phyloP scores from a whole-genome alignment of 768 basidiomycete species.

The Boletus eberwhitei region DNA sequence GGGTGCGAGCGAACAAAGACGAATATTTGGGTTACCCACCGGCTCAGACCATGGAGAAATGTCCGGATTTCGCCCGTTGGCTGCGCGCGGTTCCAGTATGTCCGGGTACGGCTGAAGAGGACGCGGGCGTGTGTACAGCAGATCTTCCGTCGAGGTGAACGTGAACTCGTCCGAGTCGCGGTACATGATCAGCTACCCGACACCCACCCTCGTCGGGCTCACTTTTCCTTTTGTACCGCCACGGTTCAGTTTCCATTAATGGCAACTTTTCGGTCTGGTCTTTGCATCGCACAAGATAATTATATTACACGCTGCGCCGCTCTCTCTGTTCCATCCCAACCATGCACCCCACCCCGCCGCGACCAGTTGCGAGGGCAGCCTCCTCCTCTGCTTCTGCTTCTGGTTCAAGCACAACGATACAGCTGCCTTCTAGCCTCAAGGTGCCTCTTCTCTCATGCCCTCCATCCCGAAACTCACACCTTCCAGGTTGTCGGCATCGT shows the following conservation, averaged over 20 bases:
- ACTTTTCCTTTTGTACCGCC: neutral
- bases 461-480: neutral
- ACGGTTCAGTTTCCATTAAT: slow-evolving; percentile 4
- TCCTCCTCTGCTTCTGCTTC: slow-evolving; percentile 37
- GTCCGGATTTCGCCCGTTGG: slow-evolving; percentile 4
- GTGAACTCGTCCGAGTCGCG: slow-evolving; percentile 13
- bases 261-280: slow-evolving; percentile 8
- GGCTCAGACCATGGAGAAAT: slow-evolving; percentile 23
- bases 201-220: neutral
- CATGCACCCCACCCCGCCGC: slow-evolving; percentile 3
- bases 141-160: slow-evolving; percentile 5
- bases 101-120: slow-evolving; percentile 16
- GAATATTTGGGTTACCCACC: slow-evolving; percentile 2
- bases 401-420: slow-evolving; percentile 32
- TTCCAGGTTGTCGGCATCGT: slow-evolving; percentile 72
- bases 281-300: slow-evolving; percentile 6
- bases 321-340: neutral
- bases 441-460: slow-evolving; percentile 25
- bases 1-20: slow-evolving; percentile 1
- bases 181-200: slow-evolving; percentile 6
- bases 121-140: neutral
- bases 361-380: slow-evolving; percentile 22
- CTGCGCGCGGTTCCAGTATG: neutral
- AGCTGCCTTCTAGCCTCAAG: slow-evolving; percentile 49
- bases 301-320: neutral